Evolutionary conservation across 1,284 basidiomycete species (phyloP).

Genomic region (Tilletia caries): DNA sequence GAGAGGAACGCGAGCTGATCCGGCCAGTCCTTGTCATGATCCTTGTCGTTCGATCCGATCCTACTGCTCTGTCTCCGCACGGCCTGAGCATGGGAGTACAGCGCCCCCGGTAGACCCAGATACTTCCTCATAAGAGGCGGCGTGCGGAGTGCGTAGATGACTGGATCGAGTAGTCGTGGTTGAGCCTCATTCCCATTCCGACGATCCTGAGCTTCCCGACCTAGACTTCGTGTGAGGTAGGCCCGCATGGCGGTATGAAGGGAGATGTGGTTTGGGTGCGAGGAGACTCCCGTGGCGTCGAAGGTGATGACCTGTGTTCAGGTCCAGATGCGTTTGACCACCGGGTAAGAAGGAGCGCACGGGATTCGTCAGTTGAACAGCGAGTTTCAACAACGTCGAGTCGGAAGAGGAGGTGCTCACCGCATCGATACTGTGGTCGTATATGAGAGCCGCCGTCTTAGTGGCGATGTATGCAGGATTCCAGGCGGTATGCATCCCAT

Average conservation of each 20-base stretch:
- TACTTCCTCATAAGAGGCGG: constrained; percentile 33
- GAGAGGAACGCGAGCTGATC: constrained; percentile 22
- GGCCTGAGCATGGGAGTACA: not conserved
- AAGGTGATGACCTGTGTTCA: constrained; percentile 82
- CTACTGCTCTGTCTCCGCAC: no score
- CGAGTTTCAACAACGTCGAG: not conserved
- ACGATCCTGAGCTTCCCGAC: not conserved
- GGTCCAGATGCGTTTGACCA: no score
- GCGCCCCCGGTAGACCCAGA: constrained; percentile 27
- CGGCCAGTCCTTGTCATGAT: not conserved
- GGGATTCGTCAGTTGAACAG: not conserved
- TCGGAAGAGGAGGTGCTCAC: constrained; percentile 1
- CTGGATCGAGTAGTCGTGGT: not conserved
- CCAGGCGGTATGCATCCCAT: constrained; percentile 73
- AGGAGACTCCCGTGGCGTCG: constrained; percentile 74
- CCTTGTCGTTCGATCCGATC: constrained; percentile 21
- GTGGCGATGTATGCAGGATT: constrained; percentile 63
- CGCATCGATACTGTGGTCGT: constrained; percentile 22
- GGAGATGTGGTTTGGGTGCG: constrained; percentile 77
- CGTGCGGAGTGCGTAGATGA: constrained; percentile 27
- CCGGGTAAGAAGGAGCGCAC: not conserved
- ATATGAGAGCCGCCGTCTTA: constrained; percentile 64
- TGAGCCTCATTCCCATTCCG: no score
- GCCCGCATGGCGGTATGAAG: constrained; percentile 11
- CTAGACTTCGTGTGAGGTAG: not conserved